Conservation (phyloP, 176 grass and related monocot genomes). For the Panicum miliaceum region DNA sequence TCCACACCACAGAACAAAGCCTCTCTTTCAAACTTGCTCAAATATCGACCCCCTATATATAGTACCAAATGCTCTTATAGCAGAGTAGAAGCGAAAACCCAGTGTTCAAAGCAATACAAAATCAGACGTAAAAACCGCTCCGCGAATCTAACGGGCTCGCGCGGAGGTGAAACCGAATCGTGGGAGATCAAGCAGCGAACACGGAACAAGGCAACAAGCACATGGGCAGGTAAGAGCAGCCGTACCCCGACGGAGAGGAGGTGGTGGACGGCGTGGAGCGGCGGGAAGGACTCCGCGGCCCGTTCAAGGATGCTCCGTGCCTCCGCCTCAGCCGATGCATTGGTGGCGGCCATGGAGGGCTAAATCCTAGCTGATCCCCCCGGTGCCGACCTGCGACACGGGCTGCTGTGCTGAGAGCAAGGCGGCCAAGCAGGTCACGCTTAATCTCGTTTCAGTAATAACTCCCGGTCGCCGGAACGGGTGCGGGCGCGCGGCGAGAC, state of each 20-base stretch:
- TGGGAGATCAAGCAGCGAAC: not conserved
- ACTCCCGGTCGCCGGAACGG: not conserved
- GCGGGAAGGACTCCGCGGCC: slow-evolving; percentile 48
- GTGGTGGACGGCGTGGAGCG: slow-evolving; percentile 56
- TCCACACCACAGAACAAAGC: not conserved
- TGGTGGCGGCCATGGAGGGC: slow-evolving; percentile 29
- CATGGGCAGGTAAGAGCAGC: slow-evolving; percentile 1
- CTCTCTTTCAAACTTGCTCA: not conserved
- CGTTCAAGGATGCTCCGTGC: slow-evolving; percentile 39
- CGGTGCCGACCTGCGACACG: not conserved
- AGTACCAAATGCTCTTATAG: not conserved
- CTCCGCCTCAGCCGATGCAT: slow-evolving; percentile 33
- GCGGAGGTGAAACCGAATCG: not conserved
- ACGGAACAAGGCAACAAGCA: not conserved
- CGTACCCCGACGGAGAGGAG: slow-evolving; percentile 73
- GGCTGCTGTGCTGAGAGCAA: not conserved
- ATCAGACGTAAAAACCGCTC: not conserved
- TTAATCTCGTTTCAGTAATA: not conserved
- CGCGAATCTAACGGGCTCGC: not conserved
- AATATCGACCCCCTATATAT: not conserved
- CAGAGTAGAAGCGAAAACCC: not conserved
- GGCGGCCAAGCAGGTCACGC: not conserved
- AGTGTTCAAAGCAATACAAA: not conserved
- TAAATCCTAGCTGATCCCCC: slow-evolving; percentile 42
- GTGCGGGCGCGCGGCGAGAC: not conserved